Evolutionary conservation across 2,329 filamentous ascomycete genomes (phyloP).

Genomic region (Fusarium metavorans): DNA sequence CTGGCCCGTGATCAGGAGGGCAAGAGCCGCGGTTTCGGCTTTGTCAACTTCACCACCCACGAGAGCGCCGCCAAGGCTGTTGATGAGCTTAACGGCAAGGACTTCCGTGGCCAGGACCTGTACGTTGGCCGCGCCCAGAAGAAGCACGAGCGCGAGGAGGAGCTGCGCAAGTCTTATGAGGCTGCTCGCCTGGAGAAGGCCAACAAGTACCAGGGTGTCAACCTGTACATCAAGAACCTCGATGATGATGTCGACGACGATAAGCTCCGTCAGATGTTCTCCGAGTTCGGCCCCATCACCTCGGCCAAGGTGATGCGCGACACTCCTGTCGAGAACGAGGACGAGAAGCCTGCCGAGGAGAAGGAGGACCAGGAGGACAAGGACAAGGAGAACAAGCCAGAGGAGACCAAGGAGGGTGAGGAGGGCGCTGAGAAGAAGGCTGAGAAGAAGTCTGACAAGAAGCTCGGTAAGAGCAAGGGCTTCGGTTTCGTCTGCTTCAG

Average conservation of each 20-base stretch:
- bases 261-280: conserved; percentile 94
- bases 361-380: conserved; percentile 61
- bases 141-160: conserved; percentile 99
- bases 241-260: conserved; percentile 98
- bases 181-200: conserved; percentile 97
- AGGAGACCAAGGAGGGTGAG: conserved; percentile 61
- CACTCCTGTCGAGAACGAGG: conserved; percentile 66
- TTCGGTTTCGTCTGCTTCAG: conserved; percentile 99
- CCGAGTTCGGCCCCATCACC: conserved; percentile 92
- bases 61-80: conserved; percentile 88
- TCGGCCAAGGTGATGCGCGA: conserved; percentile 99
- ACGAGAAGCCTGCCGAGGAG: conserved; percentile 62
- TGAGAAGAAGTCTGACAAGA: conserved; percentile 70
- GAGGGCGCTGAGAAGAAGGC: conserved; percentile 68
- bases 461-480: conserved; percentile 98
- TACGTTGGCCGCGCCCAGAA: conserved; percentile 99
- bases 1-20: conserved; percentile 89
- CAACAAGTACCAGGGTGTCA: conserved; percentile 99
- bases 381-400: conserved; percentile 62
- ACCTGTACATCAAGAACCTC: conserved; percentile 99
- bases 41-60: conserved; percentile 95
- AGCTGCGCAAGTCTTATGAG: conserved; percentile 98
- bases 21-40: conserved; percentile 95
- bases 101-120: conserved; percentile 93
- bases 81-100: conserved; percentile 89